Conservation (phyloP, 176 grass and related monocot genomes). For the Eremochloa ophiuroides region DNA sequence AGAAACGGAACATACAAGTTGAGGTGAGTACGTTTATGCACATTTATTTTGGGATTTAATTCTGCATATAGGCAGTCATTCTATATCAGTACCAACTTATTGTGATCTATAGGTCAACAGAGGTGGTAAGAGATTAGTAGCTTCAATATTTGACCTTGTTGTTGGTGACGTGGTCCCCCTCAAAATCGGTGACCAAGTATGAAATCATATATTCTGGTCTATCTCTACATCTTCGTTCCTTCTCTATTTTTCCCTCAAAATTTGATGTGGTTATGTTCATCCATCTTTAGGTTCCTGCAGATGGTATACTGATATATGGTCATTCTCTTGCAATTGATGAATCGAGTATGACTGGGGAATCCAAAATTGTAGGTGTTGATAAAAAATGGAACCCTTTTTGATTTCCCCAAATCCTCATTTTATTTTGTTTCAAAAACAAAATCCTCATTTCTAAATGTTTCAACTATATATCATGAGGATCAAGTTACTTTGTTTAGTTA, state of each 20-base stretch:
- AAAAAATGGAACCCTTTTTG: background rate
- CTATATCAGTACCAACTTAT: constrained; percentile 6
- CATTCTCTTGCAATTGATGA: constrained; percentile 97
- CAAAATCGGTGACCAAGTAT: constrained; percentile 97
- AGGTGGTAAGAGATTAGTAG: constrained; percentile 74
- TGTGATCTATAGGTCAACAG: constrained; percentile 54
- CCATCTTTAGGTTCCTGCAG: constrained; percentile 79
- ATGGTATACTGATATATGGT: constrained; percentile 83
- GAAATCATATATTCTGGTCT: constrained; percentile 28
- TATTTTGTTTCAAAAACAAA: too few relatives aligned
- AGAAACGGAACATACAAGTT: constrained; percentile 93
- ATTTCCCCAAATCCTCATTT: background rate
- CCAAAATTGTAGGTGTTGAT: constrained; percentile 62
- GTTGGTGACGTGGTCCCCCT: constrained; percentile 88
- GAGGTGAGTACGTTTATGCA: constrained; percentile 48
- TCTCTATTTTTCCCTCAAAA: background rate
- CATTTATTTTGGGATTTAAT: constrained; percentile 7
- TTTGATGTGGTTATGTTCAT: background rate
- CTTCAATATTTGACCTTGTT: constrained; percentile 90
- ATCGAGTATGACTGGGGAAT: constrained; percentile 94
- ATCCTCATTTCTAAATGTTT: background rate
- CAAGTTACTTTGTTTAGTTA: too few relatives aligned
- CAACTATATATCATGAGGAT: background rate
- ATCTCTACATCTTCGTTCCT: background rate
- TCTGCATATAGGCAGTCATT: constrained; percentile 1